phyloP scores from a whole-genome alignment of 1,284 basidiomycete genomes.

The Ganoderma resinaceum region DNA sequence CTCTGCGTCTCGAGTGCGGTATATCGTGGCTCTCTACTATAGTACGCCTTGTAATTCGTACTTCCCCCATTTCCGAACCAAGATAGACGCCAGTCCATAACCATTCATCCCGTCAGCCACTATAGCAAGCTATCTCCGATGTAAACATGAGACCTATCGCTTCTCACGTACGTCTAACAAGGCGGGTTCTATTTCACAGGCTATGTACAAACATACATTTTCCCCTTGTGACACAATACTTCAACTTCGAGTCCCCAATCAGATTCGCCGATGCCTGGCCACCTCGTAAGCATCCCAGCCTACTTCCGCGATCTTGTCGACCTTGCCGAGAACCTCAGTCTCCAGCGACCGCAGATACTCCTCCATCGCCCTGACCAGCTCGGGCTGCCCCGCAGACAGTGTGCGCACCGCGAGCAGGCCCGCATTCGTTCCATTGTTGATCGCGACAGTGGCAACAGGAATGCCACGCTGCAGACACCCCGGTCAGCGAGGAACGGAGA shows the following conservation, averaged over 20 bases:
- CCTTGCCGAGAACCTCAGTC: slow-evolving; percentile 86
- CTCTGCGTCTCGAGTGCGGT: too few species aligned
- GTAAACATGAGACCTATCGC: background rate
- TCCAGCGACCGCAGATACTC: slow-evolving; percentile 80
- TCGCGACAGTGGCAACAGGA: slow-evolving; percentile 96
- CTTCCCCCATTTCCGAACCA: too few species aligned
- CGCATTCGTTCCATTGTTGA: slow-evolving; percentile 96
- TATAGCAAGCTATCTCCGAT: too few species aligned
- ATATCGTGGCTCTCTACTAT: too few species aligned
- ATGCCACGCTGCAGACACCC: slow-evolving; percentile 78
- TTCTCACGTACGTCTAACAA: background rate
- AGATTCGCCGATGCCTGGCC: slow-evolving; percentile 6
- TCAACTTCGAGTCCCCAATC: background rate
- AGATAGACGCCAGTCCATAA: too few species aligned
- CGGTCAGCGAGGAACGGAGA: slow-evolving; percentile 12
- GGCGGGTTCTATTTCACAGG: too few species aligned
- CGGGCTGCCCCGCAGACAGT: slow-evolving; percentile 77
- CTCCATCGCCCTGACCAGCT: slow-evolving; percentile 75
- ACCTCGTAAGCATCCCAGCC: slow-evolving; percentile 88
- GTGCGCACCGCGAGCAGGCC: slow-evolving; percentile 93
- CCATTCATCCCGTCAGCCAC: too few species aligned
- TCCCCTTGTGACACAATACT: background rate
- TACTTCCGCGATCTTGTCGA: slow-evolving; percentile 75
- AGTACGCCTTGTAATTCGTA: too few species aligned
- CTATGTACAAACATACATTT: background rate